Conservation (phyloP, 345 rosid species). For the Rhizophora apiculata region DNA sequence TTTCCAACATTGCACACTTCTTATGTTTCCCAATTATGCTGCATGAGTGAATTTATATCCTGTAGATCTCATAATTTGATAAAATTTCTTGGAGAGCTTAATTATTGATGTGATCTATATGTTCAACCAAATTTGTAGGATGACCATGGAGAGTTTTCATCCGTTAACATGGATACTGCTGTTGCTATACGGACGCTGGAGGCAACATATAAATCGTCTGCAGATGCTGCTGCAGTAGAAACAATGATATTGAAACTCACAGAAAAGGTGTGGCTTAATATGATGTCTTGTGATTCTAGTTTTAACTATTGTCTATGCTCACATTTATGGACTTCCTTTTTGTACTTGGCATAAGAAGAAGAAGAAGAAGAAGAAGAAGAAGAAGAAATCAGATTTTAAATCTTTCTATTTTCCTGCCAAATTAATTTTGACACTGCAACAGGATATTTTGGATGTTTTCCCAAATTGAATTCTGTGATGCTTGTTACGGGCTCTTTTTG, state of each 20-base stretch:
- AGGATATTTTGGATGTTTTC: too few relatives aligned
- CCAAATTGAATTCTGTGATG: too few relatives aligned
- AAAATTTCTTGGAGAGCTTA: slow-evolving; percentile 1
- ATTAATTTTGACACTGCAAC: too few relatives aligned
- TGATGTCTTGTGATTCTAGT: neutral
- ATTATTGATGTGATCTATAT: neutral
- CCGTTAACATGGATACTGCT: slow-evolving; percentile 99
- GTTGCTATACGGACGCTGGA: slow-evolving; percentile 98
- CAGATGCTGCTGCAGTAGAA: slow-evolving; percentile 90
- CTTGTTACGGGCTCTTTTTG: too few relatives aligned
- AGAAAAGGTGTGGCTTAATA: slow-evolving; percentile 51
- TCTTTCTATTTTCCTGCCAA: too few relatives aligned
- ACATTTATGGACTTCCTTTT: too few relatives aligned
- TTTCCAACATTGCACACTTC: neutral
- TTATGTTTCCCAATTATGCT: neutral
- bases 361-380: too few relatives aligned
- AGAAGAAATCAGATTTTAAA: too few relatives aligned
- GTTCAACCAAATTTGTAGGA: slow-evolving; percentile 48
- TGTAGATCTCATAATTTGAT: neutral
- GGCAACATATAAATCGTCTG: slow-evolving; percentile 87
- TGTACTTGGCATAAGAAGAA: too few relatives aligned
- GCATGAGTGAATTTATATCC: neutral
- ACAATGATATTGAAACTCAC: slow-evolving; percentile 73
- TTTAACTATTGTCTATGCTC: neutral
- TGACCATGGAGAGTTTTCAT: slow-evolving; percentile 92